Conservation (phyloP, 2,329 filamentous ascomycete species). For the Akanthomyces uredinophilus region DNA sequence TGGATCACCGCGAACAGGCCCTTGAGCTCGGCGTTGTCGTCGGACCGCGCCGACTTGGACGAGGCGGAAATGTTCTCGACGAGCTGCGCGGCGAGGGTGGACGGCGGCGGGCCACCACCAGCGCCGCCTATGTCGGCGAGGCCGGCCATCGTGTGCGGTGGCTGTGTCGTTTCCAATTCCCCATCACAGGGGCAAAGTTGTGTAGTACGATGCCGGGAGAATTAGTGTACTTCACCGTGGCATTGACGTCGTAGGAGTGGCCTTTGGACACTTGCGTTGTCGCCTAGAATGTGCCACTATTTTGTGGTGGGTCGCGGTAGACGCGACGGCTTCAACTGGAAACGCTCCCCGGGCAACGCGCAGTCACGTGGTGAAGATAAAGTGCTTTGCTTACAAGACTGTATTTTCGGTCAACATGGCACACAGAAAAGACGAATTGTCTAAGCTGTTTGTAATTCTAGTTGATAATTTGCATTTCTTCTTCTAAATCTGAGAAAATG, state of each 20-base stretch:
- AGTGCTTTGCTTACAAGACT: background rate
- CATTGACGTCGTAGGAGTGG: background rate
- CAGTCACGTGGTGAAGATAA: slow-evolving; percentile 5
- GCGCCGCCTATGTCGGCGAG: background rate
- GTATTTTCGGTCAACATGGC: background rate
- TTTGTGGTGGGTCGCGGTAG: slow-evolving; percentile 12
- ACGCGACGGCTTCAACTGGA: background rate
- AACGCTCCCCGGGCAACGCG: background rate
- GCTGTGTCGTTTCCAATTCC: background rate
- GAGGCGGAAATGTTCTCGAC: slow-evolving; percentile 69
- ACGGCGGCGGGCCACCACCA: slow-evolving; percentile 51
- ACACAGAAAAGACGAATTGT: background rate
- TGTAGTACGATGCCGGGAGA: background rate
- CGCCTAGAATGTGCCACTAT: background rate
- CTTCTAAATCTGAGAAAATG: background rate
- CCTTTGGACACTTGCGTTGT: background rate
- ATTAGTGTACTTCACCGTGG: background rate
- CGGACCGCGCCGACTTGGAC: slow-evolving; percentile 54
- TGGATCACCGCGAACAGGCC: slow-evolving; percentile 59
- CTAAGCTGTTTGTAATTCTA: background rate
- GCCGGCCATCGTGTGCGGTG: slow-evolving; percentile 9
- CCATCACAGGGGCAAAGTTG: background rate
- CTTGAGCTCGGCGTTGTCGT: slow-evolving; percentile 69
- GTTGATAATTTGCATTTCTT: slow-evolving; percentile 6
- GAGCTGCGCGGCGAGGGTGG: slow-evolving; percentile 81